Percentiles rank a stretch among this genome's conserved stretches.
phyloP scores from a whole-genome alignment of 345 rosid genomes.

The Eucalyptus cloeziana region DNA sequence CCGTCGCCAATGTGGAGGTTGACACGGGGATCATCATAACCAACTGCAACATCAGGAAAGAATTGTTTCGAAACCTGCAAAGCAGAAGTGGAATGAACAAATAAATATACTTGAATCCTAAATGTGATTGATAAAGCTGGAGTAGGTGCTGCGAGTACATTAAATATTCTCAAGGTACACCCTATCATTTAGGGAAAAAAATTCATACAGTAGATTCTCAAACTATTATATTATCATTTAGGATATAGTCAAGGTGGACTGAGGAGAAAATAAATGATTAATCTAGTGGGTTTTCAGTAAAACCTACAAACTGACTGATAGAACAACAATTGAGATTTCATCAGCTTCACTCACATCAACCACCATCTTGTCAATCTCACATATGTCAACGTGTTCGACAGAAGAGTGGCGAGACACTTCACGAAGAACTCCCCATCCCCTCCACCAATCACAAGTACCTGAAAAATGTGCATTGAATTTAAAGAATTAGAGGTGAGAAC shows the following conservation, averaged over 20 bases:
- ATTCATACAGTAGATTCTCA: background rate
- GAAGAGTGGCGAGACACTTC: slow-evolving; percentile 89
- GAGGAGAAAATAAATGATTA: background rate
- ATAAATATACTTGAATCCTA: background rate
- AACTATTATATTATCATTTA: background rate
- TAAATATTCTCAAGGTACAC: background rate
- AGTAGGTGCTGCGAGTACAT: background rate
- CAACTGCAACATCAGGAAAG: slow-evolving; percentile 77
- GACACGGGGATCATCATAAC: slow-evolving; percentile 93
- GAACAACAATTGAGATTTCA: background rate
- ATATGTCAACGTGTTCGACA: slow-evolving; percentile 77
- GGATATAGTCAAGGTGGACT: background rate
- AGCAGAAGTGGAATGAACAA: background rate
- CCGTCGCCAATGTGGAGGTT: slow-evolving; percentile 83
- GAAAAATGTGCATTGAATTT: background rate
- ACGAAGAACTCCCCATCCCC: slow-evolving; percentile 95
- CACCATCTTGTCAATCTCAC: slow-evolving; percentile 96
- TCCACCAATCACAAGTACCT: slow-evolving; percentile 96
- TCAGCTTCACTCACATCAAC: slow-evolving; percentile 59
- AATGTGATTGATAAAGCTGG: background rate
- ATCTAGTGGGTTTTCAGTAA: background rate
- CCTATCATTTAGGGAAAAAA: background rate
- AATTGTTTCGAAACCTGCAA: slow-evolving; percentile 70
- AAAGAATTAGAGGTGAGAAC: background rate
- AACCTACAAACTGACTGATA: background rate